Percentiles rank a stretch among this genome's conserved stretches.
These are phyloP conservation scores for Eucalyptus microcorys DNA, from an alignment of 345 rosid species.

Conservation along the genomic window DNA sequence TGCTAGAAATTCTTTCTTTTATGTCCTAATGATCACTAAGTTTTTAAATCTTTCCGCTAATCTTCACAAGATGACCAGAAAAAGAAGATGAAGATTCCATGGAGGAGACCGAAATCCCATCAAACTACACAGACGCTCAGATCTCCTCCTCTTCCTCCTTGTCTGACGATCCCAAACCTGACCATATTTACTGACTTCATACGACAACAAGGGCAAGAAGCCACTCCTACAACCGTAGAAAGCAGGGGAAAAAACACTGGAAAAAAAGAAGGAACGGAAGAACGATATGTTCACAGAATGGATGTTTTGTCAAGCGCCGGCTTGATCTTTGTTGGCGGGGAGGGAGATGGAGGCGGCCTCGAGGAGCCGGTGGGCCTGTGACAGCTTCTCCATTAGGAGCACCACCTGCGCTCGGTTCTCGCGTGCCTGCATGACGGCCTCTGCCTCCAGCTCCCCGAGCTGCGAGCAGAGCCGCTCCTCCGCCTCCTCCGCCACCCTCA, in stretches of 20 bases:
- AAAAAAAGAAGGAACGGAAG: neutral
- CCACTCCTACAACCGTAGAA: neutral
- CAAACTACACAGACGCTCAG: neutral
- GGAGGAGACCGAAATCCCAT: neutral
- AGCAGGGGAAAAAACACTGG: neutral
- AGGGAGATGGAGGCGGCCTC: neutral
- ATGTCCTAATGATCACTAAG: neutral
- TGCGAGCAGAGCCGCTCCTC: conserved; percentile 82
- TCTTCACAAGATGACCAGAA: neutral
- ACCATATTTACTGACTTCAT: neutral
- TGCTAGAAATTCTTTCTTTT: neutral
- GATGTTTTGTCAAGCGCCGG: neutral
- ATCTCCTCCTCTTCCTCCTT: neutral
- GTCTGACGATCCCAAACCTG: neutral
- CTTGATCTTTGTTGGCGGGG: neutral
- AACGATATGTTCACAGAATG: neutral
- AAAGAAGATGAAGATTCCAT: neutral
- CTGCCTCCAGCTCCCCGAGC: conserved; percentile 86
- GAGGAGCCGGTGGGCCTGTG: conserved; percentile 15
- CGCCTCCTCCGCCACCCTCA: conserved; percentile 66
- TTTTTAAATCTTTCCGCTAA: neutral
- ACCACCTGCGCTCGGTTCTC: conserved; percentile 46
- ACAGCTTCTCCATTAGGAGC: conserved; percentile 52
- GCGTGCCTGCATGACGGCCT: conserved; percentile 64
- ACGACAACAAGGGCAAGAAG: neutral